Evolutionary conservation across 768 basidiomycete species (phyloP), one percentile per base, ranked within the genome.

Genomic region (Omphalotus guepiniiformis): DNA sequence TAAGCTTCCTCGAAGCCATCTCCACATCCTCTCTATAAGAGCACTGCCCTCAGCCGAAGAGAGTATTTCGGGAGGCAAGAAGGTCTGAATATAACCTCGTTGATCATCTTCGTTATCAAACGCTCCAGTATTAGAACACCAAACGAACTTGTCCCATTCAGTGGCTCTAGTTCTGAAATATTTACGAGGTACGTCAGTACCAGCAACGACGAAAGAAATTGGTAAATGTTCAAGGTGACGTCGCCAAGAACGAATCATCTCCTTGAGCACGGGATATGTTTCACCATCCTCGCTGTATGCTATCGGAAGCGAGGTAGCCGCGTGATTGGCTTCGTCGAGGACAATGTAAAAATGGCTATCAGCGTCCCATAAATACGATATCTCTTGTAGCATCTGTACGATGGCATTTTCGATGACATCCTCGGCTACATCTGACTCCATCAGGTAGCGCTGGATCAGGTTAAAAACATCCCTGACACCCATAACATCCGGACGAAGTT

Each of bases 1-100:
- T 1, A 15, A 51, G 49, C 53, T 34, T 30, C 53, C 53, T 16
- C 53, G 44, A 3, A 54, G 26, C 53, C 53, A 54, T 8, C 38
- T 26, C 53, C 53, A 54, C 19, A 48, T 54, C n/a, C 50, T 41
- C 7, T 25, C 18, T 7, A 48, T 15, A 2, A 54, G 22, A 37
- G 32, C 18, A 13, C 32, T 32, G 1, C 49, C 50, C 13, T 41
- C 3, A 7, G 4, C 11, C 3, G 50, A 54, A 1, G 21, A 12
- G 5, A 16, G 35, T n/a, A 51, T 32, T 4, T 30, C 16, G 2
- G 39, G 36, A 4, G 53, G 53, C 16, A 54, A 26, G 30, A 43
- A 54, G 11, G 39, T 6, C 4, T 26, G 11, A 8, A 51, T 11
- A 27, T 51, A 54, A 7, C 15, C 16, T 5, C 27, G 40, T 22